phyloP scores from a whole-genome alignment of 768 basidiomycete genomes.

The Lactarius sanguifluus region DNA sequence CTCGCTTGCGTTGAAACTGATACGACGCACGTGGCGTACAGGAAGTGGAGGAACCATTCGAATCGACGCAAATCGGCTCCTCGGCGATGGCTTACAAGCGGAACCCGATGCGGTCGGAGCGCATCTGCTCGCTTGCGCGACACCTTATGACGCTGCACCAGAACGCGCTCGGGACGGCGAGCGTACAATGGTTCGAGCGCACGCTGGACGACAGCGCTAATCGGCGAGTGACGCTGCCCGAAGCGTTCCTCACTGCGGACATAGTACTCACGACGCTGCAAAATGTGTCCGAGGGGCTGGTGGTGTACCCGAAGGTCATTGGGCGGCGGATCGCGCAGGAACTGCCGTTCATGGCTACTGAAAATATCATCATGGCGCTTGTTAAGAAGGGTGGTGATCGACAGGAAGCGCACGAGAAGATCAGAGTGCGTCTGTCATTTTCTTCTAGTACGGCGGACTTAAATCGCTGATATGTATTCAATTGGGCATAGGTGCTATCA shows the following conservation, averaged over 20 bases:
- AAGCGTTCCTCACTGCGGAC: slow-evolving; percentile 96
- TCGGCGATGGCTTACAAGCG: slow-evolving; percentile 99
- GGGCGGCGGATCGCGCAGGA: slow-evolving; percentile 89
- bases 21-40: slow-evolving; percentile 32
- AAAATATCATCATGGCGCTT: slow-evolving; percentile 99
- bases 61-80: slow-evolving; percentile 96
- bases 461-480: background rate
- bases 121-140: slow-evolving; percentile 93
- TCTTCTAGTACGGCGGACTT: background rate
- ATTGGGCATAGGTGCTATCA: slow-evolving; percentile 65
- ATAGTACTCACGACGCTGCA: slow-evolving; percentile 94
- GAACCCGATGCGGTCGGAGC: slow-evolving; percentile 98
- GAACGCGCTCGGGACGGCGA: slow-evolving; percentile 92
- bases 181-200: slow-evolving; percentile 98
- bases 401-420: slow-evolving; percentile 96
- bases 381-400: slow-evolving; percentile 94
- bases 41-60: slow-evolving; percentile 99
- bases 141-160: slow-evolving; percentile 96
- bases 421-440: slow-evolving; percentile 55
- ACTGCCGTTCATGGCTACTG: slow-evolving; percentile 99
- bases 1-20: background rate
- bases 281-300: slow-evolving; percentile 96
- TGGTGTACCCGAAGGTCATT: slow-evolving; percentile 98
- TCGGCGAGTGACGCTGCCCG: slow-evolving; percentile 92
- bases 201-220: slow-evolving; percentile 98